phyloP scores from a whole-genome alignment of 2,329 filamentous ascomycete genomes.

The Apiospora rasikravindrae region DNA sequence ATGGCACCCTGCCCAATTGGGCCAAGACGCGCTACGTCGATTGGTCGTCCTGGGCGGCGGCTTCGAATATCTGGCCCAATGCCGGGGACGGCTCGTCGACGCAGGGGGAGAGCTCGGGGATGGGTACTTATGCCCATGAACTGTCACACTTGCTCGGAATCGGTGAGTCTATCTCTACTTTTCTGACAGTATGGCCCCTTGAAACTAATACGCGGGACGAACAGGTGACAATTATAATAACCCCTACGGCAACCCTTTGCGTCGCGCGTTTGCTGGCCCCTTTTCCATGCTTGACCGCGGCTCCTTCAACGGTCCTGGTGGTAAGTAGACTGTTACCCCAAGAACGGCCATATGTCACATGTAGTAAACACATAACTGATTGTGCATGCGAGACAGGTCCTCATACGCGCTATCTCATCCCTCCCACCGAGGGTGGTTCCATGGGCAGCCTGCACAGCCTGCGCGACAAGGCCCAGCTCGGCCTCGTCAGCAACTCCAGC shows the following conservation, averaged over 20 bases:
- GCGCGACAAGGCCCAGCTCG: conserved; percentile 58
- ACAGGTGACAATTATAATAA: conserved; percentile 60
- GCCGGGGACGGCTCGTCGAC: conserved; percentile 57
- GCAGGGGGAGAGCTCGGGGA: conserved; percentile 58
- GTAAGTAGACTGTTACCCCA: background rate
- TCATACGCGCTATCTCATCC: conserved; percentile 58
- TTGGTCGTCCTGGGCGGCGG: conserved; percentile 59
- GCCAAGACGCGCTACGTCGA: conserved; percentile 57
- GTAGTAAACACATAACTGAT: background rate
- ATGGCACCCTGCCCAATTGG: conserved; percentile 48
- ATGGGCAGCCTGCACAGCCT: conserved; percentile 59
- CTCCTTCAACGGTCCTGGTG: conserved; percentile 57
- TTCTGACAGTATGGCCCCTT: background rate
- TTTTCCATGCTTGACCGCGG: conserved; percentile 59
- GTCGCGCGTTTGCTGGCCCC: conserved; percentile 55
- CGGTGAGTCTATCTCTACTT: conserved; percentile 27
- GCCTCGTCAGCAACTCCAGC: conserved; percentile 48
- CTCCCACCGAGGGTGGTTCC: conserved; percentile 51
- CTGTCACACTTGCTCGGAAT: conserved; percentile 57
- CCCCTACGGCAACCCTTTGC: conserved; percentile 50
- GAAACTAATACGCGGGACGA: background rate
- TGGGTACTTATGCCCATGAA: conserved; percentile 59
- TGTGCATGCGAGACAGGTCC: conserved; percentile 40
- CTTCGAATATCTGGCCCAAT: conserved; percentile 58
- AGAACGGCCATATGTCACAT: too few relatives aligned